Evolutionary conservation across 257 asterid genomes (phyloP), one percentile per base, ranked within the genome.

Genomic region (Solanum gandarillasii): DNA sequence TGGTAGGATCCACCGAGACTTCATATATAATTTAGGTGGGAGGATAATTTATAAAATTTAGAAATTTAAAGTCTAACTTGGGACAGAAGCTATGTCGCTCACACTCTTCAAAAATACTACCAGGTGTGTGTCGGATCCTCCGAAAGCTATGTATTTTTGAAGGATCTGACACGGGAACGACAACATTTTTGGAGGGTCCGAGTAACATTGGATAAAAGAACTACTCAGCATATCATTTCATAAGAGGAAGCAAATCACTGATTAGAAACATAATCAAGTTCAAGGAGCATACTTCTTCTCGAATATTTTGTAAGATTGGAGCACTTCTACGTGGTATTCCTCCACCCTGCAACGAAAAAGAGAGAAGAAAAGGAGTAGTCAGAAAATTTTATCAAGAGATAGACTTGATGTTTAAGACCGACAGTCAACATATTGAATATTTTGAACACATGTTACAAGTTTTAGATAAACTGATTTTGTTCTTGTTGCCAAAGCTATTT

Each of bases 281-380:
- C 60, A 36, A 43, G 84, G 87, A 55, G 75, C 93, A 48, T 96
- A 95, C 99, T 90, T 97, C 98, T 94, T 97, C 99, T 29, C 98
- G 95, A 52, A 97, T 93, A 87, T 71, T 92, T 89, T 94, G 95
- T 83, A 97, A 92, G 86, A 92, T 75, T 20, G 99, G 99, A 86
- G 99, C 98, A 89, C 93, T 95, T 91, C 99, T 94, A 84, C 99
- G 92, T 12, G 98, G 93, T 90, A 97, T 96, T 73, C 99, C 99
- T 88, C 98, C 99, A 72, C 99, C 99, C 99, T 97, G 87, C 55
- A 35, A 79, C 70, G 88, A 79, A 60, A 91, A 91, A 65, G 70
- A 87, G 81, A 90, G 14, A 58, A 29, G 41, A 7, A 38, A 29
- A 60, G 55, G 73, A 25, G 79, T 35, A 41, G 27, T 89, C 46